Percentiles rank a stretch among this genome's conserved stretches.
Evolutionary conservation across 345 rosid genomes (phyloP).

Genomic region (Citrus sp.): DNA sequence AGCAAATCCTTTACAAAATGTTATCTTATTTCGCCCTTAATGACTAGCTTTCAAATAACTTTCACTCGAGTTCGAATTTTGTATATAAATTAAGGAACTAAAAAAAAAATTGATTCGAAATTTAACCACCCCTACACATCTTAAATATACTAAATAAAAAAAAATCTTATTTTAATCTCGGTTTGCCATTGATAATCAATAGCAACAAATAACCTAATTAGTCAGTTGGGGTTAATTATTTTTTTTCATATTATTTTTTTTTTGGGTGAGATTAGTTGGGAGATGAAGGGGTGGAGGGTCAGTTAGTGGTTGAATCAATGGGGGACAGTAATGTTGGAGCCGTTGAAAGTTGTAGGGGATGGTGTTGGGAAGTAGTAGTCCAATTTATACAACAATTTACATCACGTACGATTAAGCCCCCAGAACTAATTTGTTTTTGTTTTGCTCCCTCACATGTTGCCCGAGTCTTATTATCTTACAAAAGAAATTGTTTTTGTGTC

Average conservation of each 20-base stretch:
- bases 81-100: too few species aligned
- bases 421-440: neutral
- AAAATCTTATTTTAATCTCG: too few species aligned
- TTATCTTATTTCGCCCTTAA: too few species aligned
- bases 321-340: constrained; percentile 7
- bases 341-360: constrained; percentile 18
- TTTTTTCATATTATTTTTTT: too few species aligned
- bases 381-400: neutral
- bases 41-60: too few species aligned
- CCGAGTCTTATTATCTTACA: neutral
- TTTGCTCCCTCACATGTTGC: constrained; percentile 10
- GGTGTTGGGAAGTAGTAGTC: constrained; percentile 12
- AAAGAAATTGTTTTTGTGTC: neutral
- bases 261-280: neutral
- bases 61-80: too few species aligned
- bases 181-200: neutral
- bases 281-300: constrained; percentile 13
- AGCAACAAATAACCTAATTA: too few species aligned
- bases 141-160: too few species aligned
- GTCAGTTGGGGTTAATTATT: too few species aligned
- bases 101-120: too few species aligned
- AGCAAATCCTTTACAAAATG: too few species aligned
- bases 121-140: too few species aligned
- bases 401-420: neutral
- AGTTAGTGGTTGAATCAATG: constrained; percentile 9